Evolutionary conservation across 805 yeast genomes (phyloP), one percentile per base, ranked within the genome.

Genomic region (Diddensiella caesifluorescens): DNA sequence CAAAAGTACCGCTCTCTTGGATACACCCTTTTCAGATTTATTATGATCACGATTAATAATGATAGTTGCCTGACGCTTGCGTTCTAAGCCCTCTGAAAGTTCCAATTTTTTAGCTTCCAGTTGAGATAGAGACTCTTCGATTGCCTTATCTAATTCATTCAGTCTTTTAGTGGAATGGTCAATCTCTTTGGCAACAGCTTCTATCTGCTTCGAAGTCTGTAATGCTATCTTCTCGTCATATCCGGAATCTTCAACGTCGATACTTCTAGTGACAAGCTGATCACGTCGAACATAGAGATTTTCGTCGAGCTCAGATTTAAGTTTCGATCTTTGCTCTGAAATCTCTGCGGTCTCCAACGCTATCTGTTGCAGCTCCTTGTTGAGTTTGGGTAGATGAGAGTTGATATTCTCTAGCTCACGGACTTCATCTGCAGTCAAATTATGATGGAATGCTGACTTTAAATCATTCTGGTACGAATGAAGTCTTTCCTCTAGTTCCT

Each of bases 21-120:
- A 72, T 49, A 83, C 63, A 4, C 69, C 68, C 44, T 74, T 79
- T 53, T 87, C 95, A 0, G 82, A 71, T n/a, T 56, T 62, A 48
- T 79, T 80, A 44, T 81, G 78, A 40, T 70, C 74, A 33, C 69
- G 70, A 39, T 82, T 87, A 21, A 88, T 62, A 43, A 73, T 73
- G 41, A 69, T 72, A 29, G 82, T 57, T 1, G 76, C 57, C 13
- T 67, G 56, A 2, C 72, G 62, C 55, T 83, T 95, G 33, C 72
- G 72, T 2, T 74, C 73, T 54, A 80, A 75, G 5, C 81, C 67
- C 41, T 71, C 69, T 13, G 69, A 67, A 34, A 80, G 54, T 7
- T 63, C 49, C 13, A 63, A 60, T 39, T 72, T 71, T 28, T 69
- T 59, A 4, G 53, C 55, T 10, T 54, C 52, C 29, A 59, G 43